Conservation (phyloP, 2,329 filamentous ascomycete species). For the Colletotrichum eremochloae region DNA sequence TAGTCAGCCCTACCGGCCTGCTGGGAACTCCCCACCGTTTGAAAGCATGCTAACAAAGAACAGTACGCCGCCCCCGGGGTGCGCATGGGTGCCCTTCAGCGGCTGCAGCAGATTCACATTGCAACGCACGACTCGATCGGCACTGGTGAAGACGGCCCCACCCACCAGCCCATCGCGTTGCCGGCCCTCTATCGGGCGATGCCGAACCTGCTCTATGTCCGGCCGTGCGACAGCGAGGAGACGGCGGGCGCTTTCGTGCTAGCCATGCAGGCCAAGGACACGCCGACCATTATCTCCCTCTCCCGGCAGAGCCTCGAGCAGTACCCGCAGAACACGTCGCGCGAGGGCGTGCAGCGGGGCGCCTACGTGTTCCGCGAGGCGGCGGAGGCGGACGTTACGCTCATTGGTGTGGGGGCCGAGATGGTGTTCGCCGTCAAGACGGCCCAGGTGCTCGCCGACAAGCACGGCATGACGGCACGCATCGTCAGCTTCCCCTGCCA, state of each 20-base stretch:
- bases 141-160: slow-evolving; percentile 72
- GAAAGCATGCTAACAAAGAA: slow-evolving; percentile 1
- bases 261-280: slow-evolving; percentile 58
- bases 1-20: slow-evolving; percentile 2
- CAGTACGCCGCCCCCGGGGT: slow-evolving; percentile 68
- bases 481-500: slow-evolving; percentile 62
- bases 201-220: slow-evolving; percentile 73
- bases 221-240: slow-evolving; percentile 71
- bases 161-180: slow-evolving; percentile 72
- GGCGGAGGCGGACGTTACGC: slow-evolving; percentile 58
- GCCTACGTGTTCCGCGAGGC: slow-evolving; percentile 62
- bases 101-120: slow-evolving; percentile 68
- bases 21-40: background rate
- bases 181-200: slow-evolving; percentile 71
- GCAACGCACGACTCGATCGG: slow-evolving; percentile 74
- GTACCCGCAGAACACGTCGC: slow-evolving; percentile 59
- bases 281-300: slow-evolving; percentile 63
- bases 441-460: slow-evolving; percentile 54
- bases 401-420: slow-evolving; percentile 57
- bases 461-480: slow-evolving; percentile 54
- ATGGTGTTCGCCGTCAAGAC: slow-evolving; percentile 52
- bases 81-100: slow-evolving; percentile 71
- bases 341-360: slow-evolving; percentile 58
- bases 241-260: slow-evolving; percentile 66
- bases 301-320: slow-evolving; percentile 58